Percentiles rank a stretch among this genome's conserved stretches.
phyloP scores from a whole-genome alignment of 306 rosid genomes.

The Castanea mollissima region DNA sequence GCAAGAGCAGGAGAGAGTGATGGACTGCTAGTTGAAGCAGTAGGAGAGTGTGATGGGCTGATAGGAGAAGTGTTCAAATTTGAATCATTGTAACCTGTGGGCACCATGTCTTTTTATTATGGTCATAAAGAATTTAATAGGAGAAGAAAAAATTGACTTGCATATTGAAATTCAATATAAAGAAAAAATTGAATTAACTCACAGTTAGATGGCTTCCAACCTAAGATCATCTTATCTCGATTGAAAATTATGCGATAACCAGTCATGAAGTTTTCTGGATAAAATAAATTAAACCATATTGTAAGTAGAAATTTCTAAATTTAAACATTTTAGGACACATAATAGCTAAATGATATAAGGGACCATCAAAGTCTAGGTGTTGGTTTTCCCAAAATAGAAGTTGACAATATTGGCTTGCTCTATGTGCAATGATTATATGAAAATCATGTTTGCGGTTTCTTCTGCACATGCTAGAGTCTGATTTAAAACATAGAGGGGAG shows the following conservation, averaged over 20 bases:
- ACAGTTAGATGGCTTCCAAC: conserved; percentile 78
- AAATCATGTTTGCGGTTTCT: too few species aligned
- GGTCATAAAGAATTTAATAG: not conserved
- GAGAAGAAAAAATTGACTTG: not conserved
- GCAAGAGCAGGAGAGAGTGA: too few species aligned
- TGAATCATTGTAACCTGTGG: conserved; percentile 51
- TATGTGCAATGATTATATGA: too few species aligned
- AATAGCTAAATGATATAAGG: not conserved
- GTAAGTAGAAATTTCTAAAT: not conserved
- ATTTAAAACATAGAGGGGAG: not conserved
- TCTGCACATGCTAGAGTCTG: too few species aligned
- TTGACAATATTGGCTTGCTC: too few species aligned
- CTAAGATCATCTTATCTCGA: conserved; percentile 61
- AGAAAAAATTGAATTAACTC: conserved; percentile 27
- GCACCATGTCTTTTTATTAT: not conserved
- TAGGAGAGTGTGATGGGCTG: too few species aligned
- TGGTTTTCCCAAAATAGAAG: too few species aligned
- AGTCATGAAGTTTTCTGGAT: conserved; percentile 89
- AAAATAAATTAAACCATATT: conserved; percentile 13
- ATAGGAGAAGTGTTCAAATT: conserved; percentile 16
- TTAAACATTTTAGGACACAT: not conserved
- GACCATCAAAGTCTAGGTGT: too few species aligned
- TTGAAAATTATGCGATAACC: conserved; percentile 74
- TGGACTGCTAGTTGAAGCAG: too few species aligned
- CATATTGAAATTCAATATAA: not conserved